Conservation (phyloP, 2,329 filamentous ascomycete genomes). For the Cephalotrichum gorgonifer region DNA sequence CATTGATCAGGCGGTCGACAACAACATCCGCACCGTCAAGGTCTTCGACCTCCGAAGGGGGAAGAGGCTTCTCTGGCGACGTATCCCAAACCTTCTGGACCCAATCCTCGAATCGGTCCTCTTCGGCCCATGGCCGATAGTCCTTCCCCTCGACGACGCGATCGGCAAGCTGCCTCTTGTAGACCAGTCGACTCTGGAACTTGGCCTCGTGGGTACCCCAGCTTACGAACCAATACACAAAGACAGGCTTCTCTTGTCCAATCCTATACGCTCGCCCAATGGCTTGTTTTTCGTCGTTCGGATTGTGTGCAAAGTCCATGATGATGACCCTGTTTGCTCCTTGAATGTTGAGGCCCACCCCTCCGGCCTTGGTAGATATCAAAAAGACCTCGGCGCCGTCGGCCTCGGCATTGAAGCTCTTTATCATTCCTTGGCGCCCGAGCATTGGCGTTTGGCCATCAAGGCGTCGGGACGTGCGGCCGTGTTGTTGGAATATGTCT, state of each 20-base stretch:
- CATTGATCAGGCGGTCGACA: conserved; percentile 36
- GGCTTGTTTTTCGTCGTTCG: conserved; percentile 74
- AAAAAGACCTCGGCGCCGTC: conserved; percentile 52
- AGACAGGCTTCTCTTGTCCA: conserved; percentile 70
- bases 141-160: conserved; percentile 80
- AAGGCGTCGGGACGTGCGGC: conserved; percentile 45
- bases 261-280: conserved; percentile 79
- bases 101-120: conserved; percentile 20
- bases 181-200: conserved; percentile 63
- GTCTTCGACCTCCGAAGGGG: conserved; percentile 12
- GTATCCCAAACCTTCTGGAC: conserved; percentile 1
- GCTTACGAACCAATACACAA: conserved; percentile 71
- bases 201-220: conserved; percentile 72
- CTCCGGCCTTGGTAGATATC: conserved; percentile 76
- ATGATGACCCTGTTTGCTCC: conserved; percentile 80
- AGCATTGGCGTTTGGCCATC: conserved; percentile 53
- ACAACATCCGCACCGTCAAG: conserved; percentile 52
- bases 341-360: conserved; percentile 72
- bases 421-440: conserved; percentile 48
- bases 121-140: conserved; percentile 48
- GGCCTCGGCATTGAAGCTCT: not conserved
- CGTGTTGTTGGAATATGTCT: conserved; percentile 36
- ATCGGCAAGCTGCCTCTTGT: conserved; percentile 71
- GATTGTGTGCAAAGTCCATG: conserved; percentile 76
- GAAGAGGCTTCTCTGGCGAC: conserved; percentile 34